Base-by-base conservation (phyloP, 2,329 filamentous ascomycete species). In the Epichloe elymi region DNA sequence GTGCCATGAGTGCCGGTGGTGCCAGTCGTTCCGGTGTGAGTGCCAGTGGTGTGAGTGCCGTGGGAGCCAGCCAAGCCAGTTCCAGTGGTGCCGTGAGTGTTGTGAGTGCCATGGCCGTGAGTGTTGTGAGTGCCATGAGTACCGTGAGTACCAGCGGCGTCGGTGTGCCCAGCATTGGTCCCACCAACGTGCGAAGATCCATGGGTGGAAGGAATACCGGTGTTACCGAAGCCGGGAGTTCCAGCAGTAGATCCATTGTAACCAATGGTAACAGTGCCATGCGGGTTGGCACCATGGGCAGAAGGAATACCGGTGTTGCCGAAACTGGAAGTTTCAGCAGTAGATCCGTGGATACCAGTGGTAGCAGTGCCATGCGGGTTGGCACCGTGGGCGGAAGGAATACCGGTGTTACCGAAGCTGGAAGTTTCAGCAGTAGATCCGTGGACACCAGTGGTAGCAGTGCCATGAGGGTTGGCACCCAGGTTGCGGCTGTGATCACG, bases 401-500 rank as follows among this genome's bases (percentile, higher is more conserved):
- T 61, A 5, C 54, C 54, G 12, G 51, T 42, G 15, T 51, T 51
- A 14, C 55, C 53, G 49, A 55, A 57, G 44, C 43, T 50, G 23
- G 30, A 30, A 11, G 47, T 38, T 23, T 46, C 54, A 37, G 51
- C 41, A 37, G 50, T 48, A 11, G 48, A 39, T 33, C 8, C 30
- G 30, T 37, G 23, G 50, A 46, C 5, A 37, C 48, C 15, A 36
- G 17, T 3, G 11, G 42, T 15, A 26, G 17, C 19, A 19, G 49
- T 51, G 8, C 51, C 53, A 4, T 70, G 68, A 14, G 62, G 58
- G 54, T 65, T 65, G 33, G 56, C 53, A 12, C 63, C 63, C 54
- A 63, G 23, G 58, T 62, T 68, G 49, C 59, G 59, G 57, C 62
- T 65, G 43, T 66, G 62, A 50, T 74, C 71, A 10, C 73, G 65